Evolutionary conservation across 139 green algal genomes (phyloP).

Genomic region (Protoeuglena noctilucae): DNA sequence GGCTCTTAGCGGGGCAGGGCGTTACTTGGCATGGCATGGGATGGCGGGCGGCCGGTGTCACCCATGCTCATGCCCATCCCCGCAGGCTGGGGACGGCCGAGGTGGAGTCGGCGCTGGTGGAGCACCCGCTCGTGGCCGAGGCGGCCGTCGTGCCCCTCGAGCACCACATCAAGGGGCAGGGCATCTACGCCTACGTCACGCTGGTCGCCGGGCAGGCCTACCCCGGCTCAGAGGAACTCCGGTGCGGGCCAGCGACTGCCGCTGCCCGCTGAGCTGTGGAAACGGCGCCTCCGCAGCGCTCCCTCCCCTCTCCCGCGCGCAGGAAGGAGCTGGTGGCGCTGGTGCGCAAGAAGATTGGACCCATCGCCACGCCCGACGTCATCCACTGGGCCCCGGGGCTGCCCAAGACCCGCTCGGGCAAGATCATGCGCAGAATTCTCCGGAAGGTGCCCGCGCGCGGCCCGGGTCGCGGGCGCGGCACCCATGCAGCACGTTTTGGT

Average conservation of each 20-base stretch:
- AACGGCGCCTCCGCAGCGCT: constrained; percentile 18
- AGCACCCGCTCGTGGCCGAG: constrained; percentile 60
- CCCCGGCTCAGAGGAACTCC: too few relatives aligned
- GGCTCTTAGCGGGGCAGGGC: too few relatives aligned
- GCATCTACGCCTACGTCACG: constrained; percentile 91
- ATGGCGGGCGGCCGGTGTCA: too few relatives aligned
- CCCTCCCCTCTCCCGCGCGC: constrained; percentile 19
- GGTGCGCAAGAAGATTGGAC: constrained; percentile 44
- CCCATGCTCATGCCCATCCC: too few relatives aligned
- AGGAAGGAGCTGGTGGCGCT: constrained; percentile 45
- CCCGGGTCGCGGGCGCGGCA: too few relatives aligned
- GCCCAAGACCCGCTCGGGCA: constrained; percentile 81
- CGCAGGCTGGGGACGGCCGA: constrained; percentile 82
- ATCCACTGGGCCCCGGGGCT: constrained; percentile 85
- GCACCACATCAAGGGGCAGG: constrained; percentile 79
- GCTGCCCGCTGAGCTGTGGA: constrained; percentile 66
- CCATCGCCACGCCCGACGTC: constrained; percentile 84
- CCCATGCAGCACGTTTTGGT: too few relatives aligned
- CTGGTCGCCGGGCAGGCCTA: constrained; percentile 39
- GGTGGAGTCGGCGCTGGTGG: constrained; percentile 75
- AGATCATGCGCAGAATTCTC: constrained; percentile 84
- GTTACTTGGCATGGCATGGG: too few relatives aligned
- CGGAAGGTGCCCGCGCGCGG: too few relatives aligned
- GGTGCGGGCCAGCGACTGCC: constrained; percentile 87
- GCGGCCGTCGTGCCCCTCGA: constrained; percentile 82